Evolutionary conservation across 306 rosid species (phyloP).

Genomic region (Cucumis melo): DNA sequence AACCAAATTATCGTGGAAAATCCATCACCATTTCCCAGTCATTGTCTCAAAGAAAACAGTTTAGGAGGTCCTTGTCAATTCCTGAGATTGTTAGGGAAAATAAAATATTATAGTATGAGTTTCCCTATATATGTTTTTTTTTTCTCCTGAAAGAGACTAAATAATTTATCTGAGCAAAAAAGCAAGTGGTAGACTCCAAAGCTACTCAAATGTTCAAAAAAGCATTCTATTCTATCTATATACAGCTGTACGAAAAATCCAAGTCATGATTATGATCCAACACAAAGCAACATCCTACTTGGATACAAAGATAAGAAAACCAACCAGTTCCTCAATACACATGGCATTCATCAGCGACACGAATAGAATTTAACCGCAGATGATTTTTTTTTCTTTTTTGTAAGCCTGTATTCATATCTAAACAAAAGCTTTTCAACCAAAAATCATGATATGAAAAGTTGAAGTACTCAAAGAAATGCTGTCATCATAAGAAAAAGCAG

Average conservation of each 20-base stretch:
- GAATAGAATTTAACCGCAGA: conserved; percentile 5
- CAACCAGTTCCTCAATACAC: conserved; percentile 35
- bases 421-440: neutral
- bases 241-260: conserved; percentile 36
- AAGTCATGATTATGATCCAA: conserved; percentile 38
- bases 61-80: conserved; percentile 1
- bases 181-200: conserved; percentile 41
- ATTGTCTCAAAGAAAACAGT: conserved; percentile 4
- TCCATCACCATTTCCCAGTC: conserved; percentile 5
- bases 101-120: neutral
- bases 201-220: conserved; percentile 49
- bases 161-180: conserved; percentile 5
- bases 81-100: neutral
- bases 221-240: conserved; percentile 10
- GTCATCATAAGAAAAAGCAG: conserved; percentile 5
- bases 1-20: conserved; percentile 4
- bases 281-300: conserved; percentile 67
- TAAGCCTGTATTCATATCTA: neutral
- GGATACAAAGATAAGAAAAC: conserved; percentile 78
- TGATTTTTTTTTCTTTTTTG: neutral
- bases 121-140: neutral
- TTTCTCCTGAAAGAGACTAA: conserved; percentile 8
- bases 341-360: conserved; percentile 17
- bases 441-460: conserved; percentile 7
- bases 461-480: neutral